Base-by-base conservation (phyloP, 2,329 filamentous ascomycete species). In the Alternaria sp. region DNA sequence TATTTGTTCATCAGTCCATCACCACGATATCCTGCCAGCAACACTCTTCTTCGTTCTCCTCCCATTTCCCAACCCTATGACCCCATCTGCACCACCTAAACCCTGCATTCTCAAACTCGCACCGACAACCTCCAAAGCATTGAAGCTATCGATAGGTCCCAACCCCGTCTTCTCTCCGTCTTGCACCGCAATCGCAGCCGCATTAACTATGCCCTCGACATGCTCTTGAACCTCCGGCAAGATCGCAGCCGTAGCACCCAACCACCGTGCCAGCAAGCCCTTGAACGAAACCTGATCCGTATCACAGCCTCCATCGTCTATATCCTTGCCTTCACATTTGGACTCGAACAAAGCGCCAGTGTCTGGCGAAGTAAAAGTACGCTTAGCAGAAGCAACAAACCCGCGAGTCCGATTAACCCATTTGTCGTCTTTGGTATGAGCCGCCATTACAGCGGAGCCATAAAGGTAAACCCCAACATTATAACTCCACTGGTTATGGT, bases 211-310 rank as follows among this genome's bases (percentile, higher is more conserved):
- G 1, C 48, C 51, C 24, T 40, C 40, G 39, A 69, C 58, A 14
- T 65, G 60, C 2, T 56, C 57, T 28, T 39, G 49, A 4, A 71
- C 39, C 13, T 67, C 63, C 7, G 70, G 69, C 36, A 71, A n/a
- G 3, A 70, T 14, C 21, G 54, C 54, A 0, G 70, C 70, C 7
- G 65, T 66, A 3, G 69, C 66, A 14, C 71, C 71, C 55, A 73
- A 33, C 68, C 68, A 72, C n/a, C 71, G 53, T 11, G 71, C 71
- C 52, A 73, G 44, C 17, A 65, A 56, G 0, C 67, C 71, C 56
- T 91, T 91, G 83, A 90, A 90, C n/a, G 85, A 86, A 65, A 83
- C 84, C 81, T 90, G 88, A 76, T 91, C 89, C 49, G 79, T 83
- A 73, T 88, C 85, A 74, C 89, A 92, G 0, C 70, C 37, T 14